Conservation (phyloP, 1,139 yeast genomes). For the Lodderomyces theae region DNA sequence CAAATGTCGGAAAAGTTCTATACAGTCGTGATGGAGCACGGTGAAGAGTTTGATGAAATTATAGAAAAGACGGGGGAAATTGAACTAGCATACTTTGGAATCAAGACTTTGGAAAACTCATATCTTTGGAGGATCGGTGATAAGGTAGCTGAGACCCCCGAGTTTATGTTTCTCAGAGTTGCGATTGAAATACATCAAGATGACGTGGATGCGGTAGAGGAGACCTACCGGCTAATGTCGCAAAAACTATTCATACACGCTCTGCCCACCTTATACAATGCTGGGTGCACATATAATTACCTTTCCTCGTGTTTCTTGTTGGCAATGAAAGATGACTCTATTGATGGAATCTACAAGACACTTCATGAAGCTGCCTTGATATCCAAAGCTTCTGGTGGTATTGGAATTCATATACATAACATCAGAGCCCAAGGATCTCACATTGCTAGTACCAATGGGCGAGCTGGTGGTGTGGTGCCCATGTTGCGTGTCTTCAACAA, state of each 20-base stretch:
- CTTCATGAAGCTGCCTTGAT: slow-evolving; percentile 54
- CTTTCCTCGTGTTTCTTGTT: slow-evolving; percentile 56
- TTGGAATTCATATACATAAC: slow-evolving; percentile 56
- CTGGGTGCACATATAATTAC: slow-evolving; percentile 48
- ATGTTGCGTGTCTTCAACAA: slow-evolving; percentile 59
- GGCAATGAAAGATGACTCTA: slow-evolving; percentile 58
- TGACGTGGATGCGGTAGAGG: slow-evolving; percentile 38
- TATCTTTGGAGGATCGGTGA: slow-evolving; percentile 40
- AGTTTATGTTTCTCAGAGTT: slow-evolving; percentile 49
- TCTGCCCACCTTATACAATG: slow-evolving; percentile 54
- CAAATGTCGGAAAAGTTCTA: slow-evolving; percentile 27
- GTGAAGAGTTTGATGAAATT: slow-evolving; percentile 33
- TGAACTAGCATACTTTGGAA: slow-evolving; percentile 48
- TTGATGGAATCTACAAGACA: slow-evolving; percentile 57
- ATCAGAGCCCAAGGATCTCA: slow-evolving; percentile 50
- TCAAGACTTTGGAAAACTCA: slow-evolving; percentile 50
- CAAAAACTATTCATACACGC: slow-evolving; percentile 52
- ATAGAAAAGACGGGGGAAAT: slow-evolving; percentile 39
- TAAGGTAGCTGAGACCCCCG: slow-evolving; percentile 47
- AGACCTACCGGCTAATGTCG: slow-evolving; percentile 53
- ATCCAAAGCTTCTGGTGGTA: slow-evolving; percentile 59
- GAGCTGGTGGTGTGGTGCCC: slow-evolving; percentile 56
- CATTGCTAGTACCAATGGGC: slow-evolving; percentile 54
- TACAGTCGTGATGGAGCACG: slow-evolving; percentile 30
- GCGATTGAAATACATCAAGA: slow-evolving; percentile 51